These are phyloP conservation scores for Colletotrichum sp. DNA, from an alignment of 2,329 filamentous ascomycete genomes.

Conservation along the genomic window DNA sequence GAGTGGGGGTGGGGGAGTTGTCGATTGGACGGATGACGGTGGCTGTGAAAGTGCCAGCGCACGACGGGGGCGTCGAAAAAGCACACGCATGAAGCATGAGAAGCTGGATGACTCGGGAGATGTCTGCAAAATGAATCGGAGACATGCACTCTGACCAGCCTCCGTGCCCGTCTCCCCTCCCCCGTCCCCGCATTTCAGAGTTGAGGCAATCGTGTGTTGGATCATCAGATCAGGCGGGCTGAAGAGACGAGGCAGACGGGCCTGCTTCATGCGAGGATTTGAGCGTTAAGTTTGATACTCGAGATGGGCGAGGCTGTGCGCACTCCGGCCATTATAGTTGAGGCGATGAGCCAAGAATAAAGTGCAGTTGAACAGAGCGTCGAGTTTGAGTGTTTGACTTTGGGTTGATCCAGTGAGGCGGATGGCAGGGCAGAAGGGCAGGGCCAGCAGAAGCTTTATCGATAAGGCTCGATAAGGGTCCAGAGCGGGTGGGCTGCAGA, in stretches of 20 bases:
- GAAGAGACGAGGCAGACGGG: not conserved
- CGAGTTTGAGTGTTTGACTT: not conserved
- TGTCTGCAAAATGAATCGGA: constrained; percentile 4
- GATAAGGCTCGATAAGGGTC: constrained; percentile 8
- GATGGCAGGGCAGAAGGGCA: not conserved
- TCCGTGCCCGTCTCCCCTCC: not conserved
- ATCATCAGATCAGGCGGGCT: not conserved
- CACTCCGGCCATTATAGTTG: not conserved
- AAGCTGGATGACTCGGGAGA: constrained; percentile 12
- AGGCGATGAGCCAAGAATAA: not conserved
- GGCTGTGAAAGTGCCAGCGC: constrained; percentile 17
- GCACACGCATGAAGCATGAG: not conserved
- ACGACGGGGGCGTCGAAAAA: not conserved
- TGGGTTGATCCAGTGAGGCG: not conserved
- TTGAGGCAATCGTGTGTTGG: not conserved
- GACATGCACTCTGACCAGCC: not conserved
- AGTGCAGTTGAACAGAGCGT: not conserved
- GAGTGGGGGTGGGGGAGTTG: not conserved
- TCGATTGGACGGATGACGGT: constrained; percentile 3
- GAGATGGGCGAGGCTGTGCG: not conserved
- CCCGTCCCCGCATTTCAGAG: constrained; percentile 15
- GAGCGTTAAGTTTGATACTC: not conserved
- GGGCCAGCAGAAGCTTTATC: not conserved
- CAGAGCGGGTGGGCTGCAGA: not conserved
- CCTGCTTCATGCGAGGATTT: not conserved